phyloP scores from a whole-genome alignment of 805 yeast genomes.

The Candida saitoana region DNA sequence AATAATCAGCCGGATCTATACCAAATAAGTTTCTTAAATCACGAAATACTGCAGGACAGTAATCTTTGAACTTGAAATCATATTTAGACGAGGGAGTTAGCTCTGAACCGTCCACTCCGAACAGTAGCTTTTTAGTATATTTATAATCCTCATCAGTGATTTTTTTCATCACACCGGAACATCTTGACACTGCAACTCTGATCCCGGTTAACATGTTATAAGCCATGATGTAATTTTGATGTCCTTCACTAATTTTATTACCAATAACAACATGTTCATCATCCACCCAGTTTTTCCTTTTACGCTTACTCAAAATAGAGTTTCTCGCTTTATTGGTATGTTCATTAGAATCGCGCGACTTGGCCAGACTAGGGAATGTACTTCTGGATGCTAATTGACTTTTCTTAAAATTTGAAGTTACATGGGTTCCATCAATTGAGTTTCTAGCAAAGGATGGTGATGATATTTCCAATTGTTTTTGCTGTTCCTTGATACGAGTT shows the following conservation, averaged over 20 bases:
- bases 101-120: slow-evolving; percentile 83
- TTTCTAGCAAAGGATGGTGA: slow-evolving; percentile 2
- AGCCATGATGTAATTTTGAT: slow-evolving; percentile 87
- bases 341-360: slow-evolving; percentile 19
- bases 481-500: neutral
- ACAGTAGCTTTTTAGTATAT: slow-evolving; percentile 73
- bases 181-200: slow-evolving; percentile 87
- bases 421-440: slow-evolving; percentile 3
- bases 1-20: slow-evolving; percentile 92
- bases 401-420: slow-evolving; percentile 5
- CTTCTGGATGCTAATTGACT: slow-evolving; percentile 11
- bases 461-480: neutral
- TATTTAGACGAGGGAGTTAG: slow-evolving; percentile 90
- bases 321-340: slow-evolving; percentile 52
- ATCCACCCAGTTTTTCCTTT: slow-evolving; percentile 38
- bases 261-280: slow-evolving; percentile 67
- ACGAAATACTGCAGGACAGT: slow-evolving; percentile 90
- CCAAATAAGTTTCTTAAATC: slow-evolving; percentile 77
- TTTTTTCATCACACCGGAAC: slow-evolving; percentile 79
- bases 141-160: slow-evolving; percentile 68
- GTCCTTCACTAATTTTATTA: slow-evolving; percentile 85
- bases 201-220: slow-evolving; percentile 97
- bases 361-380: slow-evolving; percentile 16
- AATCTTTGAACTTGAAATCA: slow-evolving; percentile 95
- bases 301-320: slow-evolving; percentile 42